A percentile compares a stretch with the other conserved stretches of the same genome.
Conservation (phyloP, 1,284 basidiomycete genomes). For the Fomitopsis palustris region DNA sequence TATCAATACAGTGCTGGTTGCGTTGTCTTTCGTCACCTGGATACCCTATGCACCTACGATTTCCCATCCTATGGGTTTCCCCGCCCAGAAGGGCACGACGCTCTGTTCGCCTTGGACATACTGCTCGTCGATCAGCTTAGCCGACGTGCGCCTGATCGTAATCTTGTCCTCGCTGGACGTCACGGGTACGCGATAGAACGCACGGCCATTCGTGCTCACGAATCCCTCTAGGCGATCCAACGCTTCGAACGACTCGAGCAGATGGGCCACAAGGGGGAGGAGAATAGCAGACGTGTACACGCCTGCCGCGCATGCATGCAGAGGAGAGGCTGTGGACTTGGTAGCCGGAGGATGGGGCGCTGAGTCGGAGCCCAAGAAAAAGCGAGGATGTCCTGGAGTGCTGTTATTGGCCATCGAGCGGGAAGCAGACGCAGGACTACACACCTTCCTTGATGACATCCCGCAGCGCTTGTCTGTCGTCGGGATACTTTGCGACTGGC, state of each 20-base stretch:
- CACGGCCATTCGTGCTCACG: constrained; percentile 72
- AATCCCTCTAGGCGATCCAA: constrained; percentile 80
- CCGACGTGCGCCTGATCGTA: constrained; percentile 34
- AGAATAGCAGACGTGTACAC: constrained; percentile 91
- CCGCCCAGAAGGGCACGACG: constrained; percentile 92
- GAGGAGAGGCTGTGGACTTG: constrained; percentile 76
- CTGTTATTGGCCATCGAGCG: neutral
- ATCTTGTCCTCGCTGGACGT: constrained; percentile 24
- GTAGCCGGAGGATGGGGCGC: constrained; percentile 87
- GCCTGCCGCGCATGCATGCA: constrained; percentile 85
- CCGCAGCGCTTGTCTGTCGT: constrained; percentile 84
- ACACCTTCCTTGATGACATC: constrained; percentile 78
- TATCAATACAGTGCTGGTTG: neutral
- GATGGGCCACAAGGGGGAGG: constrained; percentile 81
- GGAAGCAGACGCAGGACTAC: neutral
- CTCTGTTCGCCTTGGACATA: constrained; percentile 52
- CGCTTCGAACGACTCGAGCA: constrained; percentile 85
- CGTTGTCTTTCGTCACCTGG: neutral
- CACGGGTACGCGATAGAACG: constrained; percentile 65
- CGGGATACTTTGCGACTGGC: constrained; percentile 95
- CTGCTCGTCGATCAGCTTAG: constrained; percentile 48
- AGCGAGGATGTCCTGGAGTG: constrained; percentile 79
- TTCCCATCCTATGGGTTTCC: constrained; percentile 81
- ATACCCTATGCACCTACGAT: constrained; percentile 39
- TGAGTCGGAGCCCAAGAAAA: constrained; percentile 98